These are phyloP conservation scores for Taphrina betulina DNA, from an alignment of 1,139 yeast species.

Conservation along the genomic window DNA sequence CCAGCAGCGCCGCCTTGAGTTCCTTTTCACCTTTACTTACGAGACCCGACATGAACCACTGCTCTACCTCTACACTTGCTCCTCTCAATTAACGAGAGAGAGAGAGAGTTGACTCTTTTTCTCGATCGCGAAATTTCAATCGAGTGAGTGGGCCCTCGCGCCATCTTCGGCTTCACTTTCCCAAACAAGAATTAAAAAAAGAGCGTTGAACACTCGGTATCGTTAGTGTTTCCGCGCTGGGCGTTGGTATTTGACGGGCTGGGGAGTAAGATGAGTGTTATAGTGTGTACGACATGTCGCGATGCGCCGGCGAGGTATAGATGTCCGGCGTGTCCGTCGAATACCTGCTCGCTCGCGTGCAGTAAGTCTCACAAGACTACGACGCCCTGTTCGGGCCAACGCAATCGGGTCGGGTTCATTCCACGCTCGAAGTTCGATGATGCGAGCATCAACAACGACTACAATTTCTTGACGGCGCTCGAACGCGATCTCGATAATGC, in stretches of 20 bases:
- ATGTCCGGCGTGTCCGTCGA: conserved; percentile 76
- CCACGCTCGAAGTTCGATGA: conserved; percentile 48
- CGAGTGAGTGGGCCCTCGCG: no score
- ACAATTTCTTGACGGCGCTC: conserved; percentile 65
- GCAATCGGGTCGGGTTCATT: conserved; percentile 63
- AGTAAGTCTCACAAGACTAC: conserved; percentile 66
- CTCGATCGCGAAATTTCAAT: no score
- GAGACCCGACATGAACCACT: conserved; percentile 4
- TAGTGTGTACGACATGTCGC: conserved; percentile 13
- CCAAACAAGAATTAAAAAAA: no score
- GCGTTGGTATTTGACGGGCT: no score
- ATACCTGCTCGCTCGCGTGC: conserved; percentile 71
- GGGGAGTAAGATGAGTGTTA: no score
- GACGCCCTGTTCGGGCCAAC: conserved; percentile 64
- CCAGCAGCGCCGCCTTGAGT: background rate
- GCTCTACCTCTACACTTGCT: no score
- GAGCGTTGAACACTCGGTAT: no score
- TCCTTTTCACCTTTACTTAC: conserved; percentile 1
- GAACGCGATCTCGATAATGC: conserved; percentile 62
- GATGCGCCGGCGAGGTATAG: conserved; percentile 54
- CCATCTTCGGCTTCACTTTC: no score
- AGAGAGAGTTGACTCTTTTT: no score
- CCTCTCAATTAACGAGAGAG: no score
- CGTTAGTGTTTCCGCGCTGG: no score
- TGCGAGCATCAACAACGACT: conserved; percentile 69